Conservation (phyloP, 2,329 filamentous ascomycete species). For the Aspergillus glaucus region DNA sequence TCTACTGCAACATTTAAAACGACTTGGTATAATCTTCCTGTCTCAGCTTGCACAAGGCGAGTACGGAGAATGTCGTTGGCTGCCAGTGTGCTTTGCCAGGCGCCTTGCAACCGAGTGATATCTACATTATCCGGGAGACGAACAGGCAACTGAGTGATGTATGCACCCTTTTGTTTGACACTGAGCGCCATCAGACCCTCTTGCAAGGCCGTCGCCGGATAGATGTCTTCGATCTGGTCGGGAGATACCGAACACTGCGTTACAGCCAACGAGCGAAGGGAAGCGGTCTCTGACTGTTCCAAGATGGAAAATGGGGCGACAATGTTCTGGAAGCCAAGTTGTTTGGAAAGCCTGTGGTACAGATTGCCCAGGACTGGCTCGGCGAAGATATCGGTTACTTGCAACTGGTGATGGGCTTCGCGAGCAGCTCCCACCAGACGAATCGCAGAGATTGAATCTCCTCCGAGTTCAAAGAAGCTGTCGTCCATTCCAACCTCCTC, state of each 20-base stretch:
- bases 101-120: slow-evolving; percentile 26
- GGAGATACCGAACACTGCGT: slow-evolving; percentile 2
- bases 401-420: slow-evolving; percentile 12
- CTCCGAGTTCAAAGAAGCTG: slow-evolving; percentile 25
- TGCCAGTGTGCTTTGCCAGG: slow-evolving; percentile 28
- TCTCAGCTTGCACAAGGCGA: slow-evolving; percentile 18
- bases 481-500: slow-evolving; percentile 5
- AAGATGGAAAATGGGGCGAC: no score
- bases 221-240: slow-evolving; percentile 29
- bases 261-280: background rate
- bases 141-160: slow-evolving; percentile 28
- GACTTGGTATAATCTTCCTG: slow-evolving; percentile 14
- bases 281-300: no score
- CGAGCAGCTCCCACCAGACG: slow-evolving; percentile 17
- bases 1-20: slow-evolving; percentile 9
- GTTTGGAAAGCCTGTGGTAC: background rate
- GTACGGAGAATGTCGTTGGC: slow-evolving; percentile 37
- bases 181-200: slow-evolving; percentile 24
- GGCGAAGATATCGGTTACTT: slow-evolving; percentile 7
- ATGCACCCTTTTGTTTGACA: slow-evolving; percentile 27
- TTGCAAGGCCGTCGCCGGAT: slow-evolving; percentile 35
- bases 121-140: slow-evolving; percentile 20
- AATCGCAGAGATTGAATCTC: slow-evolving; percentile 26
- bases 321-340: background rate
- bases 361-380: background rate